Conservation (phyloP, 768 basidiomycete genomes). For the Tylopilus felleus region DNA sequence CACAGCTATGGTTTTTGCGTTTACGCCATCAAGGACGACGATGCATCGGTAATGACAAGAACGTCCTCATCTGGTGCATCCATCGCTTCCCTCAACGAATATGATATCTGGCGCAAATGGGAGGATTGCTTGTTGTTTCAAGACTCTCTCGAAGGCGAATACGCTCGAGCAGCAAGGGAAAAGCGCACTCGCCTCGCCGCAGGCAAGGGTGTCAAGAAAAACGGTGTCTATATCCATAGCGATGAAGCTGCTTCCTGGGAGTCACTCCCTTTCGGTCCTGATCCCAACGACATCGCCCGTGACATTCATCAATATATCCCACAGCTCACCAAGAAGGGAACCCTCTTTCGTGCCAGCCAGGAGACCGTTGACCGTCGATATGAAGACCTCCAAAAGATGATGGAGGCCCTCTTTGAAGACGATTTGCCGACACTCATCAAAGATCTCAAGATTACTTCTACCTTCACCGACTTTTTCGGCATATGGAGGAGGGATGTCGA, state of each 20-base stretch:
- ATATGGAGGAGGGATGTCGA: constrained; percentile 75
- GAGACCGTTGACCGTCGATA: constrained; percentile 63
- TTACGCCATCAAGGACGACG: constrained; percentile 38
- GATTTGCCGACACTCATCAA: constrained; percentile 62
- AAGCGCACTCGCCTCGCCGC: constrained; percentile 65
- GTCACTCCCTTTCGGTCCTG: constrained; percentile 79
- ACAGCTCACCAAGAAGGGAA: constrained; percentile 64
- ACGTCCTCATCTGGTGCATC: constrained; percentile 37
- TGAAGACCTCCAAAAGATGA: constrained; percentile 54
- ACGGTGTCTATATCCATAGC: constrained; percentile 64
- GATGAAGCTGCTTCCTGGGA: constrained; percentile 82
- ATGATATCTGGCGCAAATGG: constrained; percentile 79
- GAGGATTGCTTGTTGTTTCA: constrained; percentile 82
- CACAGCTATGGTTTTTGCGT: constrained; percentile 64
- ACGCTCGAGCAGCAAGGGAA: constrained; percentile 55
- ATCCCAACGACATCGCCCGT: constrained; percentile 67
- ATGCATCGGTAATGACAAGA: constrained; percentile 24
- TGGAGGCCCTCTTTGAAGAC: constrained; percentile 55
- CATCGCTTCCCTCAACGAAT: constrained; percentile 40
- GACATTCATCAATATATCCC: constrained; percentile 68
- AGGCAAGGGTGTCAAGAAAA: constrained; percentile 74
- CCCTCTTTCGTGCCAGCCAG: constrained; percentile 68
- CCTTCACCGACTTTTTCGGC: constrained; percentile 74
- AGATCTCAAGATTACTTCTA: constrained; percentile 56
- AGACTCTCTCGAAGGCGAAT: constrained; percentile 63